A percentile compares a stretch with the other conserved stretches of the same genome.
These are phyloP conservation scores for Xylaria sp. DNA, from an alignment of 2,329 filamentous ascomycete species.

Conservation along the genomic window DNA sequence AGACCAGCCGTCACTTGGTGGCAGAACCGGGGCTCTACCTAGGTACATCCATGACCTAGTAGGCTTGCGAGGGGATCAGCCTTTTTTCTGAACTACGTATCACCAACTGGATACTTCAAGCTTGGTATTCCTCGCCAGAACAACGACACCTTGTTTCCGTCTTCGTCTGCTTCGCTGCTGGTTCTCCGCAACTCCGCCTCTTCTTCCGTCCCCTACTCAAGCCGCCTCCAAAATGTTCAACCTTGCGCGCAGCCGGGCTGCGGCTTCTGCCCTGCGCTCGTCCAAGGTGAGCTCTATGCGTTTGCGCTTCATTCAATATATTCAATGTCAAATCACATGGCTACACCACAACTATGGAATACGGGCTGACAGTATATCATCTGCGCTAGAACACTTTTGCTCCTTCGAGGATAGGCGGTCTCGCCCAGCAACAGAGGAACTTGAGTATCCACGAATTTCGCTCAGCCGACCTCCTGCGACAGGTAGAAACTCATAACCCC, in stretches of 20 bases:
- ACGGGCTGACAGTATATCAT: conserved; percentile 6
- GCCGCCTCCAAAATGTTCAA: conserved; percentile 74
- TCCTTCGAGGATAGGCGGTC: conserved; percentile 65
- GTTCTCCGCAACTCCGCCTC: not conserved
- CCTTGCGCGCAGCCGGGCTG: conserved; percentile 79
- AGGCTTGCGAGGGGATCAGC: conserved; percentile 34
- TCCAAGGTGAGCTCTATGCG: conserved; percentile 65
- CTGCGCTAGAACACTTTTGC: conserved; percentile 46
- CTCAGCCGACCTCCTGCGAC: conserved; percentile 85
- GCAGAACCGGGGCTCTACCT: not conserved
- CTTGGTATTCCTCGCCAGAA: conserved; percentile 9
- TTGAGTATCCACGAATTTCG: conserved; percentile 99
- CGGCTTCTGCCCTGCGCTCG: conserved; percentile 80
- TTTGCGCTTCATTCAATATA: too few relatives aligned
- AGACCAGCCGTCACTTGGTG: not conserved
- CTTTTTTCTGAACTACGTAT: conserved; percentile 16
- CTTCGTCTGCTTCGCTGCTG: conserved; percentile 8
- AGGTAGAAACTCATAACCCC: conserved; percentile 54
- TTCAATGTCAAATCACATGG: not conserved
- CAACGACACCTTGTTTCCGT: conserved; percentile 11
- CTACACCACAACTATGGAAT: not conserved
- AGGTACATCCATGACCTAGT: not conserved
- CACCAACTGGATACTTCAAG: conserved; percentile 1
- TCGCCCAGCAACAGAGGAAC: conserved; percentile 80
- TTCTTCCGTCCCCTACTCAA: conserved; percentile 1